phyloP scores from a whole-genome alignment of 208 protist genomes.

The Wallacemonas rigidus region DNA sequence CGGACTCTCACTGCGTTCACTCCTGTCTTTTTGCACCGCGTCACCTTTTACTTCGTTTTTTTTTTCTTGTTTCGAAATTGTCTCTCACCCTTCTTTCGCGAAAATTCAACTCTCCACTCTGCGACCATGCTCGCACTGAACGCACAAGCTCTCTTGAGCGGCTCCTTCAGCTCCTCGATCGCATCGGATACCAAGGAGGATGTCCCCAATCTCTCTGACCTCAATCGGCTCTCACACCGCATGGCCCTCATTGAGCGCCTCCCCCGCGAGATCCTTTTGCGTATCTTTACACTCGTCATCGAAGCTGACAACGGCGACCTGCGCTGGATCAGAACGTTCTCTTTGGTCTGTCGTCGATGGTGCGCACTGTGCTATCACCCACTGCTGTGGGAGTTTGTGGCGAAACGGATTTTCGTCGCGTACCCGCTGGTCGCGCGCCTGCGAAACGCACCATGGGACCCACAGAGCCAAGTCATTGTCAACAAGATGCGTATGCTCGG shows the following conservation, averaged over 20 bases:
- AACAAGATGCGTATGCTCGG: conserved; percentile 50
- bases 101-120: not conserved
- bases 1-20: not conserved
- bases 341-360: conserved; percentile 62
- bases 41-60: not conserved
- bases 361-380: conserved; percentile 53
- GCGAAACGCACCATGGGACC: conserved; percentile 39
- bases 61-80: not conserved
- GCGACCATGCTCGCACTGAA: conserved; percentile 32
- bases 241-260: conserved; percentile 38
- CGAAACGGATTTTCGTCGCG: conserved; percentile 67
- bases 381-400: conserved; percentile 70
- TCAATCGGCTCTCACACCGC: not conserved
- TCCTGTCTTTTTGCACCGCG: not conserved
- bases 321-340: conserved; percentile 54
- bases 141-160: conserved; percentile 28
- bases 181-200: conserved; percentile 23
- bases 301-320: conserved; percentile 46
- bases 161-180: conserved; percentile 25
- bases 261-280: conserved; percentile 62
- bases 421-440: conserved; percentile 73
- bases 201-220: not conserved
- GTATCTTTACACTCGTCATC: conserved; percentile 74
- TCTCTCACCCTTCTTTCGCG: not conserved
- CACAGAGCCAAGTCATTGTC: conserved; percentile 43